Conservation (phyloP, 2,329 filamentous ascomycete species). For the Paraconiothyrium brasiliense region DNA sequence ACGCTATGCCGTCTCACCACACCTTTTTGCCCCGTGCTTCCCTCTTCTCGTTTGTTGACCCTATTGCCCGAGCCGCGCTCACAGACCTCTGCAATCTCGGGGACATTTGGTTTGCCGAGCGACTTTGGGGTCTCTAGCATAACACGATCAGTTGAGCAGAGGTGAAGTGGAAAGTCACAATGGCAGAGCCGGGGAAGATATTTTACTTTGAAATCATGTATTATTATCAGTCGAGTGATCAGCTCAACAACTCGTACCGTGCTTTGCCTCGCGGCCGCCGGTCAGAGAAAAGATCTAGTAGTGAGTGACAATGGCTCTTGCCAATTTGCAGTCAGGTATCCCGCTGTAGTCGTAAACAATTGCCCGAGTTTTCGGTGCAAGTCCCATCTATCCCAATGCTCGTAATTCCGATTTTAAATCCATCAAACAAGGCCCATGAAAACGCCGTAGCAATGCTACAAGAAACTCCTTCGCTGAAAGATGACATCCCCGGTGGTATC, state of each 20-base stretch:
- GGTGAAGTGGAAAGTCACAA: neutral
- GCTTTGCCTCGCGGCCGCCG: slow-evolving; percentile 4
- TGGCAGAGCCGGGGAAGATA: neutral
- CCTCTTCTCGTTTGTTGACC: neutral
- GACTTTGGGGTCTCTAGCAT: neutral
- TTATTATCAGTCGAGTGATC: slow-evolving; percentile 15
- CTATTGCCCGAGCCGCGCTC: neutral
- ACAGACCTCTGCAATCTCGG: neutral
- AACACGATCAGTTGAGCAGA: neutral
- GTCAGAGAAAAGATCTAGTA: slow-evolving; percentile 8
- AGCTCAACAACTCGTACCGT: neutral
- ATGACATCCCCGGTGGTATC: neutral
- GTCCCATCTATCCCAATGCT: slow-evolving; percentile 8
- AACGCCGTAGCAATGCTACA: slow-evolving; percentile 15
- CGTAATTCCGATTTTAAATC: neutral
- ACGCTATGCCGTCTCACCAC: slow-evolving; percentile 3
- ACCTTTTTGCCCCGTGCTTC: slow-evolving; percentile 2
- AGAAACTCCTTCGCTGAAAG: slow-evolving; percentile 1
- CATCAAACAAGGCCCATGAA: neutral
- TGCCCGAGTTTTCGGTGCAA: neutral
- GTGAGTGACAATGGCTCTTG: slow-evolving; percentile 15
- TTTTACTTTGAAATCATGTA: slow-evolving; percentile 10
- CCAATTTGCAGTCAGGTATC: slow-evolving; percentile 15
- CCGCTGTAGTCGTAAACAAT: slow-evolving; percentile 13
- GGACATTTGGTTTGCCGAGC: neutral